Evolutionary conservation across 768 basidiomycete species (phyloP), one percentile per base, ranked within the genome.

Genomic region (Mycena polygramma): DNA sequence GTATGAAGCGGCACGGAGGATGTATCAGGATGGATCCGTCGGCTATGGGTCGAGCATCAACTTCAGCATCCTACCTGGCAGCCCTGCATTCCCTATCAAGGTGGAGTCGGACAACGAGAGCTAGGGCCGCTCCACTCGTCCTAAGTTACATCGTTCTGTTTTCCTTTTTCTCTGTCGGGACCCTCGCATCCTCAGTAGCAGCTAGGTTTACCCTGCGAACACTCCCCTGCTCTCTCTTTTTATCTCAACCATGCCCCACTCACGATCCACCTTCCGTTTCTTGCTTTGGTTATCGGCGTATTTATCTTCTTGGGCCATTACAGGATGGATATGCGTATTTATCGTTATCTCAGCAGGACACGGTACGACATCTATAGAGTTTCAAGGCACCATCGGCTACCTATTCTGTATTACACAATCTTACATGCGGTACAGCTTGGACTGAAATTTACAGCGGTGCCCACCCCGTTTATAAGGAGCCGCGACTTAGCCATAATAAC

Each of bases 1-100:
- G 75, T 97, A 97, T 80, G 95, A 97, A 77, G 87, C 90, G 41
- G 93, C 95, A 41, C 86, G 94, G 52, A 89, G 93, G 79, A 74
- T 95, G 57, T 98, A 98, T 76, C 96, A 98, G 79, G 94, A 96
- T 75, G 93, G 93, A 63, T 86, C 91, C 24, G 85, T 88, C 14
- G 90, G 86, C 13, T 87, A 90, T 74, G 88, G 88, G 11, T 88
- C 89, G 15, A 93, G 87, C 55, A 93, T 94, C 87, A 94, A 93
- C 78, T 94, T 94, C 78, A 93, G 92, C 80, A 91, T 94, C 78
- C 84, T 94, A 36, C 91, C 92, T 8, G 88, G 89, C 39, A 91
- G 90, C 74, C 90, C 91, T 24, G 85, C 86, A 57, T 87, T 91
- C 77, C 86, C 90, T 48, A 85, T 92, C 79, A 87, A 88, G 75